Evolutionary conservation across 2,329 filamentous ascomycete species (phyloP).

Genomic region (Colletotrichum liriopes): DNA sequence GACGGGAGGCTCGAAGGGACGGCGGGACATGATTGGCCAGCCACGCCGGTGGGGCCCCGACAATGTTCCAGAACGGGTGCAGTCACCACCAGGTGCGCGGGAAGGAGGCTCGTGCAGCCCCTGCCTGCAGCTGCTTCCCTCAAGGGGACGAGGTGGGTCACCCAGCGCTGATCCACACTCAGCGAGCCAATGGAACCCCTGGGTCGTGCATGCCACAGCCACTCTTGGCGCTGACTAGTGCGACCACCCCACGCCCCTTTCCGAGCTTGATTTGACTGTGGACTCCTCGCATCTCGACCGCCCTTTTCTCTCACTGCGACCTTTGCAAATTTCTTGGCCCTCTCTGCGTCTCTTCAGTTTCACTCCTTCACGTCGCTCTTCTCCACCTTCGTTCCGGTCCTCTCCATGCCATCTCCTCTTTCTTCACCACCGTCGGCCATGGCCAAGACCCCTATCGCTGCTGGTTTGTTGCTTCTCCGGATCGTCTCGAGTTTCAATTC

Average conservation of each 20-base stretch:
- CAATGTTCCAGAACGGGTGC: slow-evolving; percentile 7
- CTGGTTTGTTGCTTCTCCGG: slow-evolving; percentile 5
- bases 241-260: not conserved
- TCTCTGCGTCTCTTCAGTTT: slow-evolving; percentile 1
- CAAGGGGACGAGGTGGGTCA: not conserved
- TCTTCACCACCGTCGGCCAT: not conserved
- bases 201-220: slow-evolving; percentile 15
- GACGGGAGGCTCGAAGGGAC: not conserved
- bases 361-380: slow-evolving; percentile 4
- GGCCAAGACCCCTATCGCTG: slow-evolving; percentile 8
- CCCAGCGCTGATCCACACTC: not conserved
- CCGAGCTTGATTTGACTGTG: slow-evolving; percentile 40
- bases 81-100: slow-evolving; percentile 20
- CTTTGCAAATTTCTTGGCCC: not conserved
- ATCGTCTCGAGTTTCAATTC: not conserved
- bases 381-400: not conserved
- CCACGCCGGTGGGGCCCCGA: not conserved
- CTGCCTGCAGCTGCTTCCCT: slow-evolving; percentile 13
- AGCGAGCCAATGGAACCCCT: slow-evolving; percentile 22
- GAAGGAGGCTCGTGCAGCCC: slow-evolving; percentile 17
- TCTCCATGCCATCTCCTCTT: slow-evolving; percentile 4
- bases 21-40: not conserved
- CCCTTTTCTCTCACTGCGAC: not conserved
- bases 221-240: slow-evolving; percentile 37
- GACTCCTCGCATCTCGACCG: slow-evolving; percentile 6